phyloP scores from a whole-genome alignment of 1,139 yeast species.

The Magnusiomyces suaveolens region DNA sequence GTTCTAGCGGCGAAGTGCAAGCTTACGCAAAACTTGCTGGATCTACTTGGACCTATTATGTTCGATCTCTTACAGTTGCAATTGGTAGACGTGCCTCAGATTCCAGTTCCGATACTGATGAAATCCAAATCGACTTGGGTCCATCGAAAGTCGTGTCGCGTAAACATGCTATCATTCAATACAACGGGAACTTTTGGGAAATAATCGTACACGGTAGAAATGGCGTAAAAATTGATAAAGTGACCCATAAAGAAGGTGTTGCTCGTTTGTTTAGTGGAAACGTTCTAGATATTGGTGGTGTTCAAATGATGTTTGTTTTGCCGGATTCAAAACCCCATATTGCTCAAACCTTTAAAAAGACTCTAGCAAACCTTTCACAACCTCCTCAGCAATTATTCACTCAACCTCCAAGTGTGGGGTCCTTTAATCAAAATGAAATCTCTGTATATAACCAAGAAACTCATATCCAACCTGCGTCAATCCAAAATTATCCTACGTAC shows the following conservation, averaged over 20 bases:
- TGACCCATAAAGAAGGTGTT: slow-evolving; percentile 42
- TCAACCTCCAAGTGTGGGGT: not conserved
- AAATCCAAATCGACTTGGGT: slow-evolving; percentile 80
- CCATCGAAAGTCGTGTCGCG: slow-evolving; percentile 95
- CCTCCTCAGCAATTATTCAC: not conserved
- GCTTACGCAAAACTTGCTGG: slow-evolving; percentile 96
- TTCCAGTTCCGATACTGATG: slow-evolving; percentile 23
- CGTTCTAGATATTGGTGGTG: slow-evolving; percentile 86
- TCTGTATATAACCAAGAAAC: no score
- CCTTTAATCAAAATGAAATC: not conserved
- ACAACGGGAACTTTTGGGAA: slow-evolving; percentile 80
- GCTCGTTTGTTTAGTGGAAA: slow-evolving; percentile 67
- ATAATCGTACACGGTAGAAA: slow-evolving; percentile 74
- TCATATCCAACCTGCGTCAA: not conserved
- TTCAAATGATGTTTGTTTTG: slow-evolving; percentile 96
- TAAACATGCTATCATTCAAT: slow-evolving; percentile 75
- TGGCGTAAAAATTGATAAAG: slow-evolving; percentile 75
- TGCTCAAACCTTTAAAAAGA: slow-evolving; percentile 17
- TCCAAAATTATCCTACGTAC: not conserved
- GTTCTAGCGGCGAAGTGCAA: slow-evolving; percentile 74
- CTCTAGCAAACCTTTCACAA: not conserved
- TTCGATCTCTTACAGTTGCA: slow-evolving; percentile 62
- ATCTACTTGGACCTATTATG: slow-evolving; percentile 84
- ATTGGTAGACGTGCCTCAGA: slow-evolving; percentile 76
- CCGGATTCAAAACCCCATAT: slow-evolving; percentile 75